These are phyloP conservation scores for Spiraea crenata DNA, from an alignment of 331 rosid genomes.

Conservation along the genomic window DNA sequence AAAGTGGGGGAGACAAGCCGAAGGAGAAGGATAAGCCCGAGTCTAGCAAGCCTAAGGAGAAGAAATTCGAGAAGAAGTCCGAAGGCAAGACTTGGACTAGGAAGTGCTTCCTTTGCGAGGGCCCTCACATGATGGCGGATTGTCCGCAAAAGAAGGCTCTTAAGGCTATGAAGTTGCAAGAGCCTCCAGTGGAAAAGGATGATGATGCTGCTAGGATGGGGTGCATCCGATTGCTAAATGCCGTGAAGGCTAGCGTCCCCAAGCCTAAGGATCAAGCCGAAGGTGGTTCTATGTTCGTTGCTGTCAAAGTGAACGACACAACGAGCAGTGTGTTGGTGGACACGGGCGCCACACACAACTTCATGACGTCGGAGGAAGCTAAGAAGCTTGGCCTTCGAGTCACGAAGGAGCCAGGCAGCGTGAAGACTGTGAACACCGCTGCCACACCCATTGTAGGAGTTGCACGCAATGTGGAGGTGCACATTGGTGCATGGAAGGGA, in stretches of 20 bases:
- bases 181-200: too few relatives aligned
- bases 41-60: too few relatives aligned
- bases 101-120: neutral
- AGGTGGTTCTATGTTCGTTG: too few relatives aligned
- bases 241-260: too few relatives aligned
- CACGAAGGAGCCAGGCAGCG: neutral
- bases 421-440: neutral
- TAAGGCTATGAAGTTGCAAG: neutral
- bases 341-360: neutral
- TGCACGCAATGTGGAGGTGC: neutral
- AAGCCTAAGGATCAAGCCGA: too few relatives aligned
- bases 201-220: too few relatives aligned
- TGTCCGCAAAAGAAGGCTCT: neutral
- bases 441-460: neutral
- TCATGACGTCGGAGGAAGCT: neutral
- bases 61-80: too few relatives aligned
- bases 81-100: too few relatives aligned
- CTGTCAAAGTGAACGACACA: neutral
- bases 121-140: neutral
- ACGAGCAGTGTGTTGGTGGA: neutral
- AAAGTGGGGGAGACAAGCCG: too few relatives aligned
- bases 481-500: neutral
- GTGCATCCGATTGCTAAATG: too few relatives aligned
- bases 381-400: neutral
- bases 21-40: too few relatives aligned